Percentiles rank a stretch among this genome's conserved stretches.
Conservation (phyloP, 352 stramenopile genomes). For the Salisapilia sapeloensis region DNA sequence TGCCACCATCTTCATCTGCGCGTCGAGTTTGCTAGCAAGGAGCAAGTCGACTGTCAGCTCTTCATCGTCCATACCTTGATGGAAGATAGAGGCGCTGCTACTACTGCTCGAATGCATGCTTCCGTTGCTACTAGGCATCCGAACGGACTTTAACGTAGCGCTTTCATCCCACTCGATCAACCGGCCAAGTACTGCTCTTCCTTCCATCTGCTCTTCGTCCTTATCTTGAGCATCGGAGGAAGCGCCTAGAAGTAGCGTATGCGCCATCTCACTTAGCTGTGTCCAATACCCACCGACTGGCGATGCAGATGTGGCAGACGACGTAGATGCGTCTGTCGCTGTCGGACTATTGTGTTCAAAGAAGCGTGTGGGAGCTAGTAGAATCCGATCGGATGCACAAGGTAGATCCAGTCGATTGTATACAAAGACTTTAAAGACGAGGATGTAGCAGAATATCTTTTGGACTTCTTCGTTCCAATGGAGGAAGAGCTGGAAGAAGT, state of each 20-base stretch:
- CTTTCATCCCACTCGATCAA: slow-evolving; percentile 54
- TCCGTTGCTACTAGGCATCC: slow-evolving; percentile 9
- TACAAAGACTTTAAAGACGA: slow-evolving; percentile 67
- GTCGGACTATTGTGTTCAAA: slow-evolving; percentile 16
- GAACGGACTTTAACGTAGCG: slow-evolving; percentile 20
- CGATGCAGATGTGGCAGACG: slow-evolving; percentile 10
- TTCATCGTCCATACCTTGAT: slow-evolving; percentile 55
- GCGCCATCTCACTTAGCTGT: slow-evolving; percentile 56
- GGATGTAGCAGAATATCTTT: slow-evolving; percentile 74
- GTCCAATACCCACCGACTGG: slow-evolving; percentile 26
- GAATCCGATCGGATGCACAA: slow-evolving; percentile 46
- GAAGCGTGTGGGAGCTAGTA: slow-evolving; percentile 55
- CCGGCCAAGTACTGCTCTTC: slow-evolving; percentile 23
- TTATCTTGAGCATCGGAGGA: slow-evolving; percentile 13
- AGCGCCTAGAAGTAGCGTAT: slow-evolving; percentile 24
- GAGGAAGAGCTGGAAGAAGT: slow-evolving; percentile 76
- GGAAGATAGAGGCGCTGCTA: slow-evolving; percentile 43
- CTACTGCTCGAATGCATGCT: slow-evolving; percentile 3
- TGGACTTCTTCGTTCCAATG: slow-evolving; percentile 84
- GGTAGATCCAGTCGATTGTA: slow-evolving; percentile 64
- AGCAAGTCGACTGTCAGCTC: slow-evolving; percentile 68
- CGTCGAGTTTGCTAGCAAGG: slow-evolving; percentile 68
- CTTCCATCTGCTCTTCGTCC: slow-evolving; percentile 24
- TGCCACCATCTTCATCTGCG: slow-evolving; percentile 75
- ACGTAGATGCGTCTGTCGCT: not conserved